phyloP scores from a whole-genome alignment of 441 rosid species.

The Geranium incanum region DNA sequence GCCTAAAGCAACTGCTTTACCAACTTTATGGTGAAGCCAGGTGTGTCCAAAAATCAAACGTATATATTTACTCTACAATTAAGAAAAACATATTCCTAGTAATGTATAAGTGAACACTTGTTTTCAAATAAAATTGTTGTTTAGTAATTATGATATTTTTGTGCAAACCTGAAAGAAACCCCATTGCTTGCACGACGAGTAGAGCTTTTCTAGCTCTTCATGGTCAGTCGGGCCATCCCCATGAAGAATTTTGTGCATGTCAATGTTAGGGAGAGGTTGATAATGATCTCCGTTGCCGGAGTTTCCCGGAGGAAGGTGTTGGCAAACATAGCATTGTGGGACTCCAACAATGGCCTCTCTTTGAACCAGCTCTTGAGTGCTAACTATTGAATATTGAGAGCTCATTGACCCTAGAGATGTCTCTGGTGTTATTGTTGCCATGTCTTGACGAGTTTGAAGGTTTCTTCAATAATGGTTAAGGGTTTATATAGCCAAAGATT shows the following conservation, averaged over 20 bases:
- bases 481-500: not conserved
- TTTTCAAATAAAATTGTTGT: no score
- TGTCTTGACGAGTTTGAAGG: not conserved
- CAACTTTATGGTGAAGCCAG: no score
- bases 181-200: constrained; percentile 40
- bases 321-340: not conserved
- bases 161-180: constrained; percentile 41
- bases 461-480: not conserved
- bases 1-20: no score
- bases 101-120: no score
- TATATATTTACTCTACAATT: no score
- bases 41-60: no score
- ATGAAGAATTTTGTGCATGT: constrained; percentile 18
- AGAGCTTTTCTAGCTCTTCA: constrained; percentile 36
- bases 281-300: not conserved
- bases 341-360: not conserved
- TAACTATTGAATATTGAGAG: not conserved
- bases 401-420: not conserved
- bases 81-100: no score
- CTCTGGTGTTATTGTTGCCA: not conserved
- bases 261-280: constrained; percentile 14
- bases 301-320: not conserved
- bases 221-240: not conserved
- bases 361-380: not conserved
- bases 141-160: not conserved